Base-by-base conservation (phyloP, 2,329 filamentous ascomycete genomes). In the Westerdykella sp. region DNA sequence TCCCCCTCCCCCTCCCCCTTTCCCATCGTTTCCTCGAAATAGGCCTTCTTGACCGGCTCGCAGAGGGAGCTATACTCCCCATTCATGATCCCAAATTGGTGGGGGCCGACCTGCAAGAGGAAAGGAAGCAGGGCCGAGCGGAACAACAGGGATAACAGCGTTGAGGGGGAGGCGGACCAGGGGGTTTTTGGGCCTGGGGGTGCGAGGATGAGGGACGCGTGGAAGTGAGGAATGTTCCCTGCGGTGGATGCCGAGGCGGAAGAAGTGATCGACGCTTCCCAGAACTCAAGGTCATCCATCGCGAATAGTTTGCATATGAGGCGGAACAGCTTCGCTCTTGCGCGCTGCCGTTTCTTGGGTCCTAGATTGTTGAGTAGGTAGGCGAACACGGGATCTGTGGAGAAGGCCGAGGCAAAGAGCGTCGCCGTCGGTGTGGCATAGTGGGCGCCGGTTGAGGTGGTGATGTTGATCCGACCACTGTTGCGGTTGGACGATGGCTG, bases 311-410 rank as follows among this genome's bases (percentile, higher is more conserved):
- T 28, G 11, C 25, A 28, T 9, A 28, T 4, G 23, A 39, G 25
- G n/a, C 30, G 30, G 23, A 38, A 22, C 15, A 40, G 42, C 16
- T 34, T 34, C 21, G 39, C 35, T 16, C 16, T 34, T 30, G 34
- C 41, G 25, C 25, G 25, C 11, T 9, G 11, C 7, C 11, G 25
- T 7, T 28, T 28, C 25, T 28, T 10, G 25, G 25, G 25, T 28
- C 25, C 25, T 12, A 34, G 7, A 18, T 32, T 11, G 38, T 41
- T 35, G 13, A 44, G 41, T 25, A 44, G 22, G 34, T 41, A 47
- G 25, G 28, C 22, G 6, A 37, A 30, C 7, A 40, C 34, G 25
- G 45, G 41, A 34, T 47, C 45, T 16, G 41, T 39, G 38, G 38
- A 38, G 41, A 44, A 47, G 12, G 38, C 38, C 25, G 18, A 28